Evolutionary conservation across 495 filamentous ascomycete genomes (phyloP).

Genomic region (Cairneyella variabilis): DNA sequence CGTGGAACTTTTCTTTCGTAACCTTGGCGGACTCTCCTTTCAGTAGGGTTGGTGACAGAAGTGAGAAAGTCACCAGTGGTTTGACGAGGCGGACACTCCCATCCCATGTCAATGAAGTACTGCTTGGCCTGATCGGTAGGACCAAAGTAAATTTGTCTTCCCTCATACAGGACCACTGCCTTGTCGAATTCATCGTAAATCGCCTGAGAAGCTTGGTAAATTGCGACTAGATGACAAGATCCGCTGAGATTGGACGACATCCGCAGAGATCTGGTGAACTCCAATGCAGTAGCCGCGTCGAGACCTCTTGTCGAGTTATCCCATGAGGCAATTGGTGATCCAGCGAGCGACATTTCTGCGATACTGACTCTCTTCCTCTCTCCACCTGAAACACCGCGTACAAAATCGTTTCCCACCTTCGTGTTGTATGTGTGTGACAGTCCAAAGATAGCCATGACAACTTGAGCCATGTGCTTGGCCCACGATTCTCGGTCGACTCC

Average conservation of each 20-base stretch:
- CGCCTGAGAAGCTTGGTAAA: slow-evolving; percentile 27
- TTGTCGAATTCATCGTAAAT: slow-evolving; percentile 62
- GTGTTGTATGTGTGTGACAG: slow-evolving; percentile 61
- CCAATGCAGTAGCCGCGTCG: slow-evolving; percentile 45
- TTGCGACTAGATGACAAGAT: slow-evolving; percentile 49
- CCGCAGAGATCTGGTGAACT: slow-evolving; percentile 45
- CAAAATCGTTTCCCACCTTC: slow-evolving; percentile 77
- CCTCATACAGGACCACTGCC: slow-evolving; percentile 59
- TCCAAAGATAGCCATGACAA: slow-evolving; percentile 74
- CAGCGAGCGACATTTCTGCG: slow-evolving; percentile 47
- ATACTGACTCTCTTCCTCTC: slow-evolving; percentile 55
- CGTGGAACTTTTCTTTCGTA: slow-evolving; percentile 63
- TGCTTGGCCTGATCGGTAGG: slow-evolving; percentile 50
- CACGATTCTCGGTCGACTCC: slow-evolving; percentile 61
- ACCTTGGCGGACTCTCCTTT: slow-evolving; percentile 57
- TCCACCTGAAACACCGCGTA: slow-evolving; percentile 67
- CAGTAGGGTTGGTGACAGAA: slow-evolving; percentile 62
- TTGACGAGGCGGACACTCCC: slow-evolving; percentile 47
- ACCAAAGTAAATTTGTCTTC: slow-evolving; percentile 66
- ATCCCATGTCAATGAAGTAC: slow-evolving; percentile 61
- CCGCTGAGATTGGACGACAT: slow-evolving; percentile 47
- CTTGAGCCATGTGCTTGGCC: slow-evolving; percentile 60
- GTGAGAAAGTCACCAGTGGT: slow-evolving; percentile 72
- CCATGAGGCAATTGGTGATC: slow-evolving; percentile 51
- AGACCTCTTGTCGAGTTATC: slow-evolving; percentile 54